These are phyloP conservation scores for Trichosporon sp. DNA, from an alignment of 1,284 basidiomycete species.

Conservation along the genomic window DNA sequence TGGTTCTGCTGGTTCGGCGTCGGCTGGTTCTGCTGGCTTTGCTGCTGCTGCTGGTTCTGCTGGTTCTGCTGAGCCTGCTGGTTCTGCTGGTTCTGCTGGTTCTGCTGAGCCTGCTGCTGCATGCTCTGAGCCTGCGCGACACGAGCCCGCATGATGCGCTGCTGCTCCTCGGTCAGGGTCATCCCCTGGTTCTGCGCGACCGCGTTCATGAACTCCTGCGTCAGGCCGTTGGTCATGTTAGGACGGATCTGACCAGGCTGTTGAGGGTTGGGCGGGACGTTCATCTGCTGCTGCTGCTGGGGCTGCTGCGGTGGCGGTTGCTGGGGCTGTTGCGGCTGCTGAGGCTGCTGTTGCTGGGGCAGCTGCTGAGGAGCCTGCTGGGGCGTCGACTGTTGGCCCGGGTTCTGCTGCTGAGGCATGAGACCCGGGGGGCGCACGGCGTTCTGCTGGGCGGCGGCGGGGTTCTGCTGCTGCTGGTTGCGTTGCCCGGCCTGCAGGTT, in stretches of 20 bases:
- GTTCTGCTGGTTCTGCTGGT: slow-evolving; percentile 5
- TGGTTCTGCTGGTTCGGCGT: not conserved
- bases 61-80: slow-evolving; percentile 10
- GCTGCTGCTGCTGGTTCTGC: slow-evolving; percentile 1
- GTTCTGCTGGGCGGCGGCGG: not conserved
- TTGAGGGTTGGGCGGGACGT: slow-evolving; percentile 5
- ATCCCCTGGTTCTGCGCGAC: slow-evolving; percentile 16
- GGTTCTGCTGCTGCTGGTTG: not conserved
- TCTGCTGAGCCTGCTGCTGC: slow-evolving; percentile 12
- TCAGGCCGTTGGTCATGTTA: slow-evolving; percentile 5
- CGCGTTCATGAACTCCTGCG: slow-evolving; percentile 16
- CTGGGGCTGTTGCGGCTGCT: not conserved
- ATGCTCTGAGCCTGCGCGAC: slow-evolving; percentile 14
- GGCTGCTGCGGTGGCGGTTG: slow-evolving; percentile 7
- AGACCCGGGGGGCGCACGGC: not conserved
- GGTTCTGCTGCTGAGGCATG: slow-evolving; percentile 2
- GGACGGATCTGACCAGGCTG: slow-evolving; percentile 8
- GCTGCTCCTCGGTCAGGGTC: slow-evolving; percentile 19
- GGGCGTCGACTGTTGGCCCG: slow-evolving; percentile 2
- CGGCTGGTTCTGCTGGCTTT: slow-evolving; percentile 7
- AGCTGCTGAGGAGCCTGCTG: slow-evolving; percentile 13
- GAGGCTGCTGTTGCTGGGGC: slow-evolving; percentile 6
- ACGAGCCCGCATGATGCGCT: slow-evolving; percentile 6
- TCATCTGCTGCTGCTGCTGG: slow-evolving; percentile 11
- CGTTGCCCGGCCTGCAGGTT: slow-evolving; percentile 8